Conservation (phyloP, 306 rosid genomes). For the Cucurbita moschata region DNA sequence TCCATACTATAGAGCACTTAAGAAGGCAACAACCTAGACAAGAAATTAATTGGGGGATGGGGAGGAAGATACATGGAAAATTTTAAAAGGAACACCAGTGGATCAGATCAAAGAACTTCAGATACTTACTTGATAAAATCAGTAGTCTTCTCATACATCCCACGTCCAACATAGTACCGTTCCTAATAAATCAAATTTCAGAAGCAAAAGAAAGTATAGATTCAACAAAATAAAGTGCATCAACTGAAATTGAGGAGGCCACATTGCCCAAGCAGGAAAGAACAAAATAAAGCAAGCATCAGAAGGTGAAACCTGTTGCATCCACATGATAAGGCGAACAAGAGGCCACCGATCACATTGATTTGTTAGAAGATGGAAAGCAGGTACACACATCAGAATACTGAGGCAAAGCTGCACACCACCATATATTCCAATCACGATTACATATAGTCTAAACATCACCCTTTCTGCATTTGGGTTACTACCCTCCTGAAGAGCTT, state of each 20-base stretch:
- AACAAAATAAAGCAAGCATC: neutral
- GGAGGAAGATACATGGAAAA: neutral
- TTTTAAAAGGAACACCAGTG: neutral
- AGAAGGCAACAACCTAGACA: neutral
- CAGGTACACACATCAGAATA: constrained; percentile 79
- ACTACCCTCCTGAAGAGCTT: constrained; percentile 74
- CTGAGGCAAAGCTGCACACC: constrained; percentile 75
- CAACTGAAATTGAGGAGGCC: constrained; percentile 10
- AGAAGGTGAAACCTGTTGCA: constrained; percentile 67
- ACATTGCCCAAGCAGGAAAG: neutral
- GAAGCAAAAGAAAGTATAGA: neutral
- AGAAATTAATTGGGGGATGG: neutral
- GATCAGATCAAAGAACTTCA: constrained; percentile 2
- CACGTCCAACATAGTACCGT: constrained; percentile 83
- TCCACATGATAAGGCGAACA: constrained; percentile 76
- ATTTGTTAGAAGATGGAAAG: constrained; percentile 61
- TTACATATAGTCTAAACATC: constrained; percentile 44
- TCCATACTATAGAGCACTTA: neutral
- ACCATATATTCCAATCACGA: constrained; percentile 67
- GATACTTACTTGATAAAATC: constrained; percentile 71
- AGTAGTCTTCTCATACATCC: constrained; percentile 83
- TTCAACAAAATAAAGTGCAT: constrained; percentile 7
- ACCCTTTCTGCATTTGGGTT: constrained; percentile 25
- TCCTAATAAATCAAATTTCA: constrained; percentile 39
- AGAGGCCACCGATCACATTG: constrained; percentile 82